Percentiles rank a stretch among this genome's conserved stretches.
phyloP scores from a whole-genome alignment of 257 asterid species.

The Eustoma russellianum region DNA sequence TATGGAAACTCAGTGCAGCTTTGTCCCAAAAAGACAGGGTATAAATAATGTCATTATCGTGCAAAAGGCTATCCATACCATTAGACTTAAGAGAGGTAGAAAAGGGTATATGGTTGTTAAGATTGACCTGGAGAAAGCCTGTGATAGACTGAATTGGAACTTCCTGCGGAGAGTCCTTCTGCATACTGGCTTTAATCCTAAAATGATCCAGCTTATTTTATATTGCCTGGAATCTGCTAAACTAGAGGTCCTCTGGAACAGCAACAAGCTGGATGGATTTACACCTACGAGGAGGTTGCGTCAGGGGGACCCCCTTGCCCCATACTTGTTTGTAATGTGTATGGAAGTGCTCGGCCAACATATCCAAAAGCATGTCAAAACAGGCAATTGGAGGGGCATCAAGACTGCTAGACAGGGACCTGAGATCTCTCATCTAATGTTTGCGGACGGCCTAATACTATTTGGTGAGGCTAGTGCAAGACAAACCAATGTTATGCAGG shows the following conservation, averaged over 20 bases:
- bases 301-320: not conserved
- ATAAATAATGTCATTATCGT: too few relatives aligned
- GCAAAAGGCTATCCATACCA: not conserved
- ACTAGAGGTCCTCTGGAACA: not conserved
- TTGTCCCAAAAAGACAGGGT: too few relatives aligned
- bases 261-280: not conserved
- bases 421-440: too few relatives aligned
- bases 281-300: not conserved
- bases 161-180: not conserved
- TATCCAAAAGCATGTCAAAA: too few relatives aligned
- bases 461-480: not conserved
- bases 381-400: not conserved
- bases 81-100: not conserved
- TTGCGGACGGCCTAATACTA: not conserved
- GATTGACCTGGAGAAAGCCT: not conserved
- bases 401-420: not conserved
- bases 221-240: not conserved
- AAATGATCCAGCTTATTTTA: not conserved
- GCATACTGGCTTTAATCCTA: not conserved
- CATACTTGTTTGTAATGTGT: not conserved
- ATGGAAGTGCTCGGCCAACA: not conserved
- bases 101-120: not conserved
- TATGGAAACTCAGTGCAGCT: too few relatives aligned
- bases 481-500: not conserved
- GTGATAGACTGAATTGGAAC: not conserved